A percentile compares a stretch with the other conserved stretches of the same genome.
Evolutionary conservation across 306 rosid genomes (phyloP).

Genomic region (Comarum palustre): DNA sequence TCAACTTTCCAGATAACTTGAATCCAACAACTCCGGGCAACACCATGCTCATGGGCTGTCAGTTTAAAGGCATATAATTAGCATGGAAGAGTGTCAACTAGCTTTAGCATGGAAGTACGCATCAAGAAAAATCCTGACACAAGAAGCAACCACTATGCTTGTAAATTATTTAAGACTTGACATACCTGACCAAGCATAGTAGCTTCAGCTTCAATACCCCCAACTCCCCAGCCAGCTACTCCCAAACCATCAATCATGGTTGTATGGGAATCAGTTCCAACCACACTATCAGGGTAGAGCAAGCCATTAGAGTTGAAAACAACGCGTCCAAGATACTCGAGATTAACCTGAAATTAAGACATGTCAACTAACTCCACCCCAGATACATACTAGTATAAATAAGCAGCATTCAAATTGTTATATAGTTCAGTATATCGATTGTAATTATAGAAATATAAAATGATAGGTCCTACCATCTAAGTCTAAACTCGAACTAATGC

Average conservation of each 20-base stretch:
- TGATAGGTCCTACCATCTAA: not conserved
- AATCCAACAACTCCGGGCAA: constrained; percentile 95
- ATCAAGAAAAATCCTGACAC: not conserved
- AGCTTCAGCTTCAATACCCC: constrained; percentile 97
- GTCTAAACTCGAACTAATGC: not conserved
- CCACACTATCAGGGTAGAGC: constrained; percentile 93
- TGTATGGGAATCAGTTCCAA: constrained; percentile 95
- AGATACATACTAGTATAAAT: not conserved
- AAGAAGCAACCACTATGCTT: constrained; percentile 9
- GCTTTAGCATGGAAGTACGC: constrained; percentile 13
- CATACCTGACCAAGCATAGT: constrained; percentile 94
- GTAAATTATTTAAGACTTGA: constrained; percentile 13
- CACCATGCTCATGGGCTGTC: constrained; percentile 96
- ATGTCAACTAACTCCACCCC: constrained; percentile 15
- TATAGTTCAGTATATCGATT: not conserved
- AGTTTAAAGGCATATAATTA: constrained; percentile 36
- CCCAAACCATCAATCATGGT: constrained; percentile 96
- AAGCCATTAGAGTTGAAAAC: constrained; percentile 81
- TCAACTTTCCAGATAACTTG: constrained; percentile 76
- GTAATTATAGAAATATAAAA: not conserved
- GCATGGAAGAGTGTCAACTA: constrained; percentile 2
- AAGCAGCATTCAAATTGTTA: not conserved
- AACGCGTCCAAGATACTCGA: constrained; percentile 92
- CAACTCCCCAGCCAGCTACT: constrained; percentile 98
- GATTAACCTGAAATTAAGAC: constrained; percentile 68